Base-by-base conservation (phyloP, 169 alveolate genomes). In the Plasmodium falciparum region DNA sequence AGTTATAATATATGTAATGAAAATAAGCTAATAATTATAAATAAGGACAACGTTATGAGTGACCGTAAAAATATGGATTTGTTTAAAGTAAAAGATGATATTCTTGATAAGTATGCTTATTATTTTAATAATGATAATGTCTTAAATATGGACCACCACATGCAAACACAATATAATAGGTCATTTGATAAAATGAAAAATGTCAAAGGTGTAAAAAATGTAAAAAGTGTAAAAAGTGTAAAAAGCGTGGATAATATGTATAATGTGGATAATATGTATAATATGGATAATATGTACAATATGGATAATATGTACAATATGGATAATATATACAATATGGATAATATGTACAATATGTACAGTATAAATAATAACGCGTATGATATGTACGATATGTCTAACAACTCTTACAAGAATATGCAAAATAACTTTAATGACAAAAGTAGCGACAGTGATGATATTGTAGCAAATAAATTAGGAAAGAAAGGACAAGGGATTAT, bases 1-100 rank as follows among this genome's bases (percentile, higher is more conserved):
- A 67, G 69, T 43, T 33, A 69, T 45, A 80, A 43, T 9, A 6
- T 47, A 24, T 43, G 70, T 24, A 66, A 43, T 3, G 83, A 80
- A 15, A 66, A 56, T 7, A 67, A 26, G 12, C 11, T 69, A 1
- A n/a, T 15, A n/a, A 69, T 67, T 39, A 63, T 67, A 24, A 80
- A 69, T 69, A 66, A 69, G 17, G 66, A 52, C 1, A 9, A 33
- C 33, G 15, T n/a, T 8, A 2, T 69, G 7, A 29, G 3, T 22
- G 76, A 52, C 0, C 59, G 61, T 0, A 74, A n/a, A 9, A 15
- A 29, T 11, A n/a, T 74, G n/a, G 63, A 74, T 24, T 39, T 74
- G 20, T 24, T 50, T 7, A 26, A 59, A 22, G 67, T 24, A 2
- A 74, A 33, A n/a, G 86, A 73, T 3, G 15, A 17, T 47, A 7